A percentile compares a stretch with the other conserved stretches of the same genome.
Evolutionary conservation across 768 basidiomycete species (phyloP).

Genomic region (Astraeus odoratus): DNA sequence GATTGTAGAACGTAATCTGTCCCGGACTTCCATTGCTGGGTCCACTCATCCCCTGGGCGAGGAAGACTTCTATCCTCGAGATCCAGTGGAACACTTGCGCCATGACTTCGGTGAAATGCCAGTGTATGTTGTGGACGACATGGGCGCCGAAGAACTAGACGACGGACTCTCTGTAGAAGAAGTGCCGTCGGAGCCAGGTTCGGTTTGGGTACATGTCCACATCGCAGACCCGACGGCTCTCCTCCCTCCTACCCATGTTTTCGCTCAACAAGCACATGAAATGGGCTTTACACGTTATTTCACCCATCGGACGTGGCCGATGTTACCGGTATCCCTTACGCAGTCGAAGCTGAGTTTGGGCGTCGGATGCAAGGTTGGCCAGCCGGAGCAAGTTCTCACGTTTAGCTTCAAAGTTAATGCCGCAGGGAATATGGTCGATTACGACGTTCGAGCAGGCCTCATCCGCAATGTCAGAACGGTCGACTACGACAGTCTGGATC

Average conservation of each 20-base stretch:
- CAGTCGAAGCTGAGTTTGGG: conserved; percentile 47
- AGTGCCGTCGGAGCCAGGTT: conserved; percentile 51
- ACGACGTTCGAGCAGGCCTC: conserved; percentile 62
- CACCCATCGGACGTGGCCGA: conserved; percentile 52
- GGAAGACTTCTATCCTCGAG: conserved; percentile 56
- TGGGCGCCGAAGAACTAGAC: conserved; percentile 77
- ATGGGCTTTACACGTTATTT: conserved; percentile 57
- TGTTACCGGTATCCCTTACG: conserved; percentile 62
- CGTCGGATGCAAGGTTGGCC: conserved; percentile 20
- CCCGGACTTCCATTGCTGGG: conserved; percentile 5
- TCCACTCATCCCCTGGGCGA: conserved; percentile 38
- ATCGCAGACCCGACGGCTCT: conserved; percentile 86
- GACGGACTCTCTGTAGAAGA: conserved; percentile 85
- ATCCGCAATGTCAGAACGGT: conserved; percentile 59
- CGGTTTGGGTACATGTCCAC: conserved; percentile 82
- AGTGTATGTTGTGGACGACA: conserved; percentile 85
- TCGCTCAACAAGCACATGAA: conserved; percentile 52
- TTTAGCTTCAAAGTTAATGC: conserved; percentile 70
- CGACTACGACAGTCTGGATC: conserved; percentile 66
- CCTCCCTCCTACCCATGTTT: conserved; percentile 61
- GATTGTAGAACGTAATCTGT: conserved; percentile 14
- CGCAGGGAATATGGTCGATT: conserved; percentile 61
- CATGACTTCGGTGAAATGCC: conserved; percentile 80
- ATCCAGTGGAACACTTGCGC: conserved; percentile 63
- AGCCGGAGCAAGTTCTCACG: conserved; percentile 57